These are phyloP conservation scores for Candida rishiriensis DNA, from an alignment of 805 yeast species.

Conservation along the genomic window DNA sequence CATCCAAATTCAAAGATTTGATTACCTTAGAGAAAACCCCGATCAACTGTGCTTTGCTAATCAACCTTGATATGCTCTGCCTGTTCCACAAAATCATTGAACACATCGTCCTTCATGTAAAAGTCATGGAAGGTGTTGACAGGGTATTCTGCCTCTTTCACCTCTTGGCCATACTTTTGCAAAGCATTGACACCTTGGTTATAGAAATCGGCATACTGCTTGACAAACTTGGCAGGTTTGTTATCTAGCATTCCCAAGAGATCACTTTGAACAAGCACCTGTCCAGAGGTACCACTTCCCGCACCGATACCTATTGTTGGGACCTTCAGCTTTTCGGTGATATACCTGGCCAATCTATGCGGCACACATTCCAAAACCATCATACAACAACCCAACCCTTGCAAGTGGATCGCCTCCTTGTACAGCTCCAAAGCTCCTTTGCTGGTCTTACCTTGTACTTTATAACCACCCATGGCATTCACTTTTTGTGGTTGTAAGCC, in stretches of 20 bases:
- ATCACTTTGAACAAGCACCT: conserved; percentile 85
- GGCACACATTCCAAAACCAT: conserved; percentile 87
- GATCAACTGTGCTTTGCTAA: background rate
- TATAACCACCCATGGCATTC: conserved; percentile 78
- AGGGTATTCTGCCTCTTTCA: conserved; percentile 57
- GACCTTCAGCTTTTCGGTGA: conserved; percentile 55
- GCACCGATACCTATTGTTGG: conserved; percentile 98
- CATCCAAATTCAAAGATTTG: too few relatives aligned
- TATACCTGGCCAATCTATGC: conserved; percentile 54
- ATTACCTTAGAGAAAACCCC: too few relatives aligned
- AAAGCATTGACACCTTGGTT: conserved; percentile 48
- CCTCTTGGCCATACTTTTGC: conserved; percentile 53
- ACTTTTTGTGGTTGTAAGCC: conserved; percentile 91
- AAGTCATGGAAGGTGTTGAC: conserved; percentile 56
- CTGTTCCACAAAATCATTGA: conserved; percentile 35
- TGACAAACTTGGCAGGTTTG: conserved; percentile 67
- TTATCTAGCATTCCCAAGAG: conserved; percentile 69
- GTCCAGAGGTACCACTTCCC: conserved; percentile 79
- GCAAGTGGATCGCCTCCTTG: conserved; percentile 65
- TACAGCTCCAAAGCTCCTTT: conserved; percentile 52
- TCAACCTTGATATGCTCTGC: conserved; percentile 14
- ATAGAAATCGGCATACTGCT: conserved; percentile 54
- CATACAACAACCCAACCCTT: conserved; percentile 72
- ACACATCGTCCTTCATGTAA: conserved; percentile 62
- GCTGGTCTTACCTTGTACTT: conserved; percentile 70